These are phyloP conservation scores for Schwanniomyces etchellsii DNA, from an alignment of 1,139 yeast genomes.

Conservation along the genomic window DNA sequence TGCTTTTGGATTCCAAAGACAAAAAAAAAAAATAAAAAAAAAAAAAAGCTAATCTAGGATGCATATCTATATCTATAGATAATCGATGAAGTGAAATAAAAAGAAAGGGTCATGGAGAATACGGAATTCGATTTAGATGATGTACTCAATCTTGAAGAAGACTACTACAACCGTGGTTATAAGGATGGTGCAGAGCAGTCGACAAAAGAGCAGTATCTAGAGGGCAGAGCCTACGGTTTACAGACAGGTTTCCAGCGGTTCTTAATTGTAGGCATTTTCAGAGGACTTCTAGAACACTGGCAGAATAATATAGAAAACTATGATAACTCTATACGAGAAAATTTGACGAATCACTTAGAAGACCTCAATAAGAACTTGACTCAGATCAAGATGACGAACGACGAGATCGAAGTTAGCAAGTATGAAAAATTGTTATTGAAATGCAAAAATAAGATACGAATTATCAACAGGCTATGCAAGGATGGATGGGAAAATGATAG, in stretches of 20 bases:
- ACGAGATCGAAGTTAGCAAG: slow-evolving; percentile 42
- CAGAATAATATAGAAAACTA: slow-evolving; percentile 13
- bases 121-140: slow-evolving; percentile 37
- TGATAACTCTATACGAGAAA: slow-evolving; percentile 6
- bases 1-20: too few relatives aligned
- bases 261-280: slow-evolving; percentile 56
- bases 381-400: slow-evolving; percentile 29
- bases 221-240: slow-evolving; percentile 74
- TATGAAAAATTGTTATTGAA: slow-evolving; percentile 41
- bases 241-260: slow-evolving; percentile 76
- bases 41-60: too few relatives aligned
- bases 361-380: slow-evolving; percentile 21
- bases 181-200: slow-evolving; percentile 48
- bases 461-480: slow-evolving; percentile 32
- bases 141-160: slow-evolving; percentile 48
- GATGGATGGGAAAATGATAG: slow-evolving; percentile 27
- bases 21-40: too few relatives aligned
- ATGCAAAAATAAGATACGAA: slow-evolving; percentile 49
- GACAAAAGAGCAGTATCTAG: slow-evolving; percentile 39
- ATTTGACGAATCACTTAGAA: slow-evolving; percentile 21
- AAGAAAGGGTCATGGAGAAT: slow-evolving; percentile 6
- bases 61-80: too few relatives aligned
- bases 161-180: slow-evolving; percentile 58
- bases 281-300: slow-evolving; percentile 47
- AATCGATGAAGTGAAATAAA: too few relatives aligned